phyloP scores from a whole-genome alignment of 1,284 basidiomycete genomes.

The Ceratobasidium sp. region DNA sequence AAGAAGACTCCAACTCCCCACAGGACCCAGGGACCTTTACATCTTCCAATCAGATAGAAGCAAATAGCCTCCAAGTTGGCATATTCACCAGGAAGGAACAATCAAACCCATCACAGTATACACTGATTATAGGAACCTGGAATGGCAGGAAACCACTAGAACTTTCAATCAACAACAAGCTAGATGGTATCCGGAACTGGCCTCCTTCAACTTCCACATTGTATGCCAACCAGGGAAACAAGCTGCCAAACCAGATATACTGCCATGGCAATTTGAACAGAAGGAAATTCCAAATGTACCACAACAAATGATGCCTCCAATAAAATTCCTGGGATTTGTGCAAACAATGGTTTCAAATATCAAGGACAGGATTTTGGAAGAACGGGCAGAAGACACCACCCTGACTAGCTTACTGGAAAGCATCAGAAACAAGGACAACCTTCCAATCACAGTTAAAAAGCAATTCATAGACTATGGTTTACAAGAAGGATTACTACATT shows the following conservation, averaged over 20 bases:
- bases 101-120: conserved; percentile 34
- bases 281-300: neutral
- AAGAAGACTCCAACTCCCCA: neutral
- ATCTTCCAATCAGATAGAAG: neutral
- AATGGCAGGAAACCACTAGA: neutral
- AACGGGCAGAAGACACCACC: too few relatives aligned
- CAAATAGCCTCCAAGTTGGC: neutral
- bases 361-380: too few relatives aligned
- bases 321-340: too few relatives aligned
- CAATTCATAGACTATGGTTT: too few relatives aligned
- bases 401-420: too few relatives aligned
- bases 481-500: too few relatives aligned
- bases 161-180: conserved; percentile 53
- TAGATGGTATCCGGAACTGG: conserved; percentile 51
- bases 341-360: too few relatives aligned
- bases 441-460: too few relatives aligned
- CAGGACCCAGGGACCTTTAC: neutral
- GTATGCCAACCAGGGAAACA: conserved; percentile 43
- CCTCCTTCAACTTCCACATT: conserved; percentile 46
- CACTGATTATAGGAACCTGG: conserved; percentile 43
- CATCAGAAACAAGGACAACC: too few relatives aligned
- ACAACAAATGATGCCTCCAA: neutral
- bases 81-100: conserved; percentile 43
- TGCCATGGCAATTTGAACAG: conserved; percentile 43
- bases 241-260: conserved; percentile 44